Evolutionary conservation across 305 asterid genomes (phyloP).

Genomic region (Rubia peregrina): DNA sequence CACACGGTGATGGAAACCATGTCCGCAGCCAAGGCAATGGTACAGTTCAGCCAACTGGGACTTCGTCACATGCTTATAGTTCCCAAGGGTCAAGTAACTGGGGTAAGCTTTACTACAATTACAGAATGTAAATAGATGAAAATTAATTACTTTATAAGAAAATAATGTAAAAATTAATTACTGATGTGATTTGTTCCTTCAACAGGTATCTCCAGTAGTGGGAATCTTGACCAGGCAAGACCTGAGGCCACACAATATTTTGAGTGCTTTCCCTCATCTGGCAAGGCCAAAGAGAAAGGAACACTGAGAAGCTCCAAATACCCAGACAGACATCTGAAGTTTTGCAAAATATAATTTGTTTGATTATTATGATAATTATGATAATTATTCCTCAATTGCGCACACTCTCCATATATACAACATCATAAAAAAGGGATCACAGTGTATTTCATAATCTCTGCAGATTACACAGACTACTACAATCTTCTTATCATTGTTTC

Average conservation of each 20-base stretch:
- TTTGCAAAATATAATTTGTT: neutral
- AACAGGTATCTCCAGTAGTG: conserved; percentile 64
- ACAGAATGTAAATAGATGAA: neutral
- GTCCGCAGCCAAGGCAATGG: conserved; percentile 89
- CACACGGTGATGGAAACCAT: conserved; percentile 70
- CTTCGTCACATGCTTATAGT: conserved; percentile 78
- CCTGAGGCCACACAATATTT: conserved; percentile 76
- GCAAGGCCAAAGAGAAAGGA: conserved; percentile 50
- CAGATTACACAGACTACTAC: neutral
- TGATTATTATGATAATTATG: neutral
- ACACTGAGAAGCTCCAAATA: conserved; percentile 1
- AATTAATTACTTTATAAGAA: neutral
- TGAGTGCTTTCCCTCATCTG: conserved; percentile 73
- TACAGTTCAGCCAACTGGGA: conserved; percentile 83
- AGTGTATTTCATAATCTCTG: neutral
- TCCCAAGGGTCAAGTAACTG: conserved; percentile 71
- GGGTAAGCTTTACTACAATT: conserved; percentile 36
- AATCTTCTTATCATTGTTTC: neutral
- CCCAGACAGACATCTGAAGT: neutral
- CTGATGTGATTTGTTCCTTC: conserved; percentile 12
- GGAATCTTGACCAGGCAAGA: conserved; percentile 95
- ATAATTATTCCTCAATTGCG: neutral
- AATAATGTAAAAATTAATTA: conserved; percentile 7
- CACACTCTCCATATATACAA: neutral
- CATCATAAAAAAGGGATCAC: neutral